Evolutionary conservation across 73 alveolate species (phyloP).

Genomic region (Diophrys appendiculata): DNA sequence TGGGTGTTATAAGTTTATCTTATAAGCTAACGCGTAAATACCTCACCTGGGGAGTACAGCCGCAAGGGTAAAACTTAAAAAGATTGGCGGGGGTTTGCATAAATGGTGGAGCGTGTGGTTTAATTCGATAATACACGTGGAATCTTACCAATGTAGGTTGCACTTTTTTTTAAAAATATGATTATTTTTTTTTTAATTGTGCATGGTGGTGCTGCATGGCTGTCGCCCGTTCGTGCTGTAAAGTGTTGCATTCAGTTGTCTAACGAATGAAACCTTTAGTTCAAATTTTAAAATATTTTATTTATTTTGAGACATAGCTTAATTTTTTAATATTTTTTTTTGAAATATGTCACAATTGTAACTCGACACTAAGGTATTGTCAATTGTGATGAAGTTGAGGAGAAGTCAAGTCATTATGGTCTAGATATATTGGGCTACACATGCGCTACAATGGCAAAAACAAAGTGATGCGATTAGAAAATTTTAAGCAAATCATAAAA

Average conservation of each 20-base stretch:
- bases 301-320: background rate
- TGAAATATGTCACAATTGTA: too few relatives aligned
- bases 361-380: background rate
- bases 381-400: slow-evolving; percentile 8
- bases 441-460: slow-evolving; percentile 58
- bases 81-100: slow-evolving; percentile 65
- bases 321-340: slow-evolving; percentile 2
- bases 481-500: slow-evolving; percentile 42
- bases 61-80: slow-evolving; percentile 63
- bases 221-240: slow-evolving; percentile 68
- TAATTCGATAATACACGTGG: slow-evolving; percentile 56
- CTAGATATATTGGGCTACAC: slow-evolving; percentile 66
- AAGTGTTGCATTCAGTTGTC: slow-evolving; percentile 38
- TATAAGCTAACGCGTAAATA: slow-evolving; percentile 47
- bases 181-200: background rate
- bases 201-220: slow-evolving; percentile 62
- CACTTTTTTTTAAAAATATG: background rate
- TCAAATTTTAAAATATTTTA: background rate
- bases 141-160: slow-evolving; percentile 46
- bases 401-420: slow-evolving; percentile 72
- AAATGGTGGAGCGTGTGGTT: slow-evolving; percentile 67
- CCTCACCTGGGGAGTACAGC: slow-evolving; percentile 67
- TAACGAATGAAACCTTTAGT: slow-evolving; percentile 55
- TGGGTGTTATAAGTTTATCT: slow-evolving; percentile 18
- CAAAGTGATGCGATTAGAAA: slow-evolving; percentile 35